Evolutionary conservation across 2,329 filamentous ascomycete species (phyloP), one percentile per base, ranked within the genome.

Genomic region (Phyllosticta citriasiana): DNA sequence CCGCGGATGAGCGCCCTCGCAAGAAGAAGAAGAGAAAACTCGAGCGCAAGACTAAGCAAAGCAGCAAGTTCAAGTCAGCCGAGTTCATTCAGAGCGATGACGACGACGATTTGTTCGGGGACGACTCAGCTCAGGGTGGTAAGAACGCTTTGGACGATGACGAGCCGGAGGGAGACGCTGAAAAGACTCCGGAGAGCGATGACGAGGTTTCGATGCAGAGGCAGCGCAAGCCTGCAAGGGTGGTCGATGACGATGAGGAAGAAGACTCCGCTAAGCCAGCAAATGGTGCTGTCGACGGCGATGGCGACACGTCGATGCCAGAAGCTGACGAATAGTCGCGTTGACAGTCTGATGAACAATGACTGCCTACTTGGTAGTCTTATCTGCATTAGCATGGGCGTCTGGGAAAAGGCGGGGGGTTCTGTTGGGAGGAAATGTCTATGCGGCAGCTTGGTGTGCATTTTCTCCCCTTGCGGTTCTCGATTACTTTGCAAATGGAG

Each of bases 41-140:
- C 58, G 83, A 85, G 66, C 75, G 82, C 63, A 83, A 83, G 69
- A 66, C 72, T 66, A 65, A 64, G 59, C 69, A 72, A 60, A 67
- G 68, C 67, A 75, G 73, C 72, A 95, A 96, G 75, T 96, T 84
- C 80, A 96, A 96, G 81, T 92, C 88, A 57, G 86, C 83, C 1
- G 91, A 96, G 74, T 84, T 91, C 64, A 85, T 96, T 27, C 87
- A 90, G 53, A 88, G 93, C 64, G 90, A 87, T 63, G 87, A 89
- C n/a, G 64, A 66, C 7, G 65, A 64, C 5, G 64, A 65, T 2
- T 53, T 59, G 30, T 47, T 47, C 7, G 40, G 40, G 4, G 60
- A 35, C 12, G 33, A 51, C 8, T 19, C 54, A 10, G 26, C 52
- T 10, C 35, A 59, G 51, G 54, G 27, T n/a, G 63, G 35, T 8